Evolutionary conservation across 805 yeast genomes (phyloP).

Genomic region (Schizosaccharomyces osmophilus): DNA sequence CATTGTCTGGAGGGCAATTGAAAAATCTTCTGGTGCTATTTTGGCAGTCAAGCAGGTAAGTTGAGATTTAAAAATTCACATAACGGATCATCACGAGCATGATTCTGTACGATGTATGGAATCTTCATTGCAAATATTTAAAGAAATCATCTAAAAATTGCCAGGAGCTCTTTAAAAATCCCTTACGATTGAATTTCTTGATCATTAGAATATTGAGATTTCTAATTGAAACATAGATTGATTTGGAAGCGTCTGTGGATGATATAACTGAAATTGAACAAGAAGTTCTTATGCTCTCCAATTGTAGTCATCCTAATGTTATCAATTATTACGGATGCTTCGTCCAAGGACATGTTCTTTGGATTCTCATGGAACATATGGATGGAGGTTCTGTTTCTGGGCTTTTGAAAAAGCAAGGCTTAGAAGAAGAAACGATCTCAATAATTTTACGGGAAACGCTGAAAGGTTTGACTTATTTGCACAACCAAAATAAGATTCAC

Average conservation of each 20-base stretch:
- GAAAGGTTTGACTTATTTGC: slow-evolving; percentile 40
- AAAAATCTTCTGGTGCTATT: slow-evolving; percentile 19
- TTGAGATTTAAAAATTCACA: background rate
- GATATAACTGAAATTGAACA: slow-evolving; percentile 50
- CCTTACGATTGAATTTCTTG: no score
- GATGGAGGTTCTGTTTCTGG: slow-evolving; percentile 58
- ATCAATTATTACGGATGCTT: slow-evolving; percentile 51
- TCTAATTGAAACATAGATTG: slow-evolving; percentile 20
- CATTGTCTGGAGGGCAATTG: slow-evolving; percentile 8
- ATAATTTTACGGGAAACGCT: slow-evolving; percentile 30
- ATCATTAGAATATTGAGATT: background rate
- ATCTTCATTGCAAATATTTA: no score
- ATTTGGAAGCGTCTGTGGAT: slow-evolving; percentile 39
- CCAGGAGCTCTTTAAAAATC: no score
- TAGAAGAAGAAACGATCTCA: slow-evolving; percentile 28
- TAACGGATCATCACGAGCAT: no score
- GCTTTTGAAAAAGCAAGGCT: slow-evolving; percentile 32
- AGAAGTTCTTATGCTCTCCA: slow-evolving; percentile 44
- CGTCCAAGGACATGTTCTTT: slow-evolving; percentile 39
- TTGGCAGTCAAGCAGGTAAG: slow-evolving; percentile 29
- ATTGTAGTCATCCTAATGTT: slow-evolving; percentile 36
- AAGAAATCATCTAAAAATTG: no score
- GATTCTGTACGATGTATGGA: no score
- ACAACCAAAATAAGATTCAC: slow-evolving; percentile 45
- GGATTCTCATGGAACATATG: slow-evolving; percentile 64